Percentiles rank a stretch among this genome's conserved stretches.
Evolutionary conservation across 164 flowering plant species (phyloP).

Genomic region (Cinnamomum chago): DNA sequence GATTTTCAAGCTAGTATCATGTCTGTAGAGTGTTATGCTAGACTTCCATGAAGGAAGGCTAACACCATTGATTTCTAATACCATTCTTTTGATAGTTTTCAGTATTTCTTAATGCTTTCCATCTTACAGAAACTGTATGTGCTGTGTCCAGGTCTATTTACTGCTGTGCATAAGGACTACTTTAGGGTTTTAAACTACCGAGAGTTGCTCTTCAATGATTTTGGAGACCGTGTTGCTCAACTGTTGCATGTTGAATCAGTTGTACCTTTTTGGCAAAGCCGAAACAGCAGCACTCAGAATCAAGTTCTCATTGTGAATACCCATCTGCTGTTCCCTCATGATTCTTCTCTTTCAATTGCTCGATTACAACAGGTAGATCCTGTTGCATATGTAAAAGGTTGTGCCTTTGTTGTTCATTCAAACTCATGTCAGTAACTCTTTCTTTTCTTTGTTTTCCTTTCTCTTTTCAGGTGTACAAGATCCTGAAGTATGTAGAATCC

Average conservation of each 20-base stretch:
- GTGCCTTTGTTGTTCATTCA: background rate
- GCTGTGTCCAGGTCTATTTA: slow-evolving; percentile 57
- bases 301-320: slow-evolving; percentile 90
- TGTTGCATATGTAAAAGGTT: background rate
- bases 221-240: slow-evolving; percentile 97
- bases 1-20: background rate
- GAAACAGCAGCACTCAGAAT: slow-evolving; percentile 40
- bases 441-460: background rate
- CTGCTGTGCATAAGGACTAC: slow-evolving; percentile 78
- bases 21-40: background rate
- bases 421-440: background rate
- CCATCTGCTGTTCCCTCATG: slow-evolving; percentile 89
- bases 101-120: background rate
- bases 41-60: background rate
- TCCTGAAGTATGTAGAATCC: slow-evolving; percentile 76
- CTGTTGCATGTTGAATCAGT: slow-evolving; percentile 68
- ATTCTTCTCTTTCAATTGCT: slow-evolving; percentile 73
- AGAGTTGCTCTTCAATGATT: slow-evolving; percentile 74
- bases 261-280: slow-evolving; percentile 46
- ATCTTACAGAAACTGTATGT: background rate
- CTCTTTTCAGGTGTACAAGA: slow-evolving; percentile 67
- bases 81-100: background rate
- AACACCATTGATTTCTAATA: background rate
- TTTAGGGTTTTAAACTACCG: slow-evolving; percentile 67
- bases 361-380: slow-evolving; percentile 68